Base-by-base conservation (phyloP, 2,329 filamentous ascomycete genomes). In the Harringtonia lauricola region DNA sequence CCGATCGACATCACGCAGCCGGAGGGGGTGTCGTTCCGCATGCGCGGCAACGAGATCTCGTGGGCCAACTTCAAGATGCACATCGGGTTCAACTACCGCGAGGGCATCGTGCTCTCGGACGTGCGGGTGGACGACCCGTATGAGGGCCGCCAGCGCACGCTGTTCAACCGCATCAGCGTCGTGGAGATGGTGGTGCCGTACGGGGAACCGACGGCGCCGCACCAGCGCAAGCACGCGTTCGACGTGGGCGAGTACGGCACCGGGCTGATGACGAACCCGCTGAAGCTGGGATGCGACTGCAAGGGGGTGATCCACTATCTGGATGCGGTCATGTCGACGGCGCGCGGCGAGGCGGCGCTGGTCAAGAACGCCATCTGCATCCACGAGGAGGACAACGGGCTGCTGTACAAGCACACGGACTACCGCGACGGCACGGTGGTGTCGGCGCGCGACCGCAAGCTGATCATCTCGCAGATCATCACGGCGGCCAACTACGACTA, bases 401-500 rank as follows among this genome's bases (percentile, higher is more conserved):
- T 95, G 46, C 70, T 95, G 1, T 95, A 94, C 75, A 95, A 95
- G 66, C 86, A 94, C 64, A 88, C 80, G 10, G 89, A 95, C 63
- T 95, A 94, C 74, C 77, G 89, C 30, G 88, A 95, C 57, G 83
- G 92, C 37, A 89, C 84, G 0, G 78, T 81, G 42, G 86, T 90
- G 8, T 84, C 94, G 3, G 94, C 88, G 0, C 81, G 89, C 22
- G 87, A 82, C 2, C 79, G 87, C 43, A 94, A 92, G 60, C 75
- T 95, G 46, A 73, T 95, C 57, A 74, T 95, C 52, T 88, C 87
- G 50, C 87, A 94, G 52, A 83, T 95, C 57, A 95, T 95, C 66
- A 95, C 89, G 0, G 89, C 88, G 0, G 89, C 89, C 19, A 95
- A 95, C 68, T 95, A 95, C 64, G 89, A 95, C 62, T 95, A 95